Evolutionary conservation across 1,284 basidiomycete species (phyloP), one percentile per base, ranked within the genome.

Genomic region (Trametes versicolor): DNA sequence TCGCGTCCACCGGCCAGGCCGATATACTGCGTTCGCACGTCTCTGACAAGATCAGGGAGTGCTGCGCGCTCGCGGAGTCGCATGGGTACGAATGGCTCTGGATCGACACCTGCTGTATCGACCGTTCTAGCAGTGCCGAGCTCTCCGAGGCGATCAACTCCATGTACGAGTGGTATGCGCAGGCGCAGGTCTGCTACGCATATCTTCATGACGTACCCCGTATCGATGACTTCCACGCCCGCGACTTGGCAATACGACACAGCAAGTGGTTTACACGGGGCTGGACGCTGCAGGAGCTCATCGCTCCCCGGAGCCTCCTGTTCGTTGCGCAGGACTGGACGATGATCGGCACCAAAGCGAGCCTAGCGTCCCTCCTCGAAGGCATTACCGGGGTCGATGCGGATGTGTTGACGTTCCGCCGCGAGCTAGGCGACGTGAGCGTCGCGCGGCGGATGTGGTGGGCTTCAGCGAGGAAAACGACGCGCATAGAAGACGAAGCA

Each of bases 71-170:
- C 25, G 67, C 67, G 0, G 58, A 60, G 48, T 54, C 53, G 34
- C 67, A 69, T 53, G 64, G 67, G 5, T 66, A 66, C 65, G 58
- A 58, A 3, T 69, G 67, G 67, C 64, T 69, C 45, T 69, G 67
- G 67, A 64, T 69, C 53, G 67, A 69, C 57, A 66, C 67, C 59
- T 66, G 64, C 64, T 69, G 67, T 62, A 69, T 69, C 53, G 67
- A 69, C 62, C 58, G 48, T n/a, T n/a, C n/a, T n/a, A n/a, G n/a
- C n/a, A n/a, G n/a, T n/a, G n/a, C n/a, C n/a, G n/a, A n/a, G n/a
- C n/a, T n/a, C n/a, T n/a, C n/a, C n/a, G n/a, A n/a, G n/a, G n/a
- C n/a, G n/a, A n/a, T n/a, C n/a, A n/a, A n/a, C n/a, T n/a, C n/a
- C n/a, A n/a, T n/a, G n/a, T n/a, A n/a, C n/a, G n/a, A n/a, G n/a